Evolutionary conservation across 164 flowering plant species (phyloP).

Genomic region (Aristolochia contorta): DNA sequence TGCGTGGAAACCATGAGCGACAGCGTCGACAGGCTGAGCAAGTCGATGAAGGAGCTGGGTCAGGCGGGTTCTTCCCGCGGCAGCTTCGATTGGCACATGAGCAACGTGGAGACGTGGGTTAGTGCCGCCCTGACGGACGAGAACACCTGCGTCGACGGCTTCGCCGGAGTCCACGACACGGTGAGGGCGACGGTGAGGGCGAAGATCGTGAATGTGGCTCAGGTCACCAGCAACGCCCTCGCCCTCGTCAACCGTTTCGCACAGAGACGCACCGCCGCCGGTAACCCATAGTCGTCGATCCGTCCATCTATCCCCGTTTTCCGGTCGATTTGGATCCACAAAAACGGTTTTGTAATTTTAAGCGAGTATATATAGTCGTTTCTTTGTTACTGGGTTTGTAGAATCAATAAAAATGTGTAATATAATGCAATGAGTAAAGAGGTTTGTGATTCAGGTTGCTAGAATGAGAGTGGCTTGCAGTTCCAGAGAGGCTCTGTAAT

Average conservation of each 20-base stretch:
- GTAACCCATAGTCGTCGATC: background rate
- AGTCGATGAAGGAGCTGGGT: conserved; percentile 21
- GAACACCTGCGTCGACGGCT: conserved; percentile 30
- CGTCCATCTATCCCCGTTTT: too few relatives aligned
- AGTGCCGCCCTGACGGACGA: conserved; percentile 38
- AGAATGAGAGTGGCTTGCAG: too few relatives aligned
- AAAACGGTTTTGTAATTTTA: background rate
- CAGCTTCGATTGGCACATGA: conserved; percentile 23
- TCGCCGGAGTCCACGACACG: conserved; percentile 8
- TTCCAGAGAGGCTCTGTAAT: too few relatives aligned
- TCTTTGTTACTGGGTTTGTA: background rate
- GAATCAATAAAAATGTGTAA: background rate
- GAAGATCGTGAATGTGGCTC: conserved; percentile 14
- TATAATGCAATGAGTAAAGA: background rate
- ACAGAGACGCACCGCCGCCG: background rate
- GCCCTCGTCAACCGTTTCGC: conserved; percentile 24
- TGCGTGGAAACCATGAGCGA: conserved; percentile 25
- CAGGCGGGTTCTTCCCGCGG: background rate
- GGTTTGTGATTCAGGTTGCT: background rate
- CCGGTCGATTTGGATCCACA: too few relatives aligned
- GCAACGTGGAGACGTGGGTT: conserved; percentile 38
- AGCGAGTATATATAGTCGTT: background rate
- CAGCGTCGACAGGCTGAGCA: conserved; percentile 19
- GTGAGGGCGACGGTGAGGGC: conserved; percentile 12
- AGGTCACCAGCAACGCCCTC: conserved; percentile 32